Base-by-base conservation (phyloP, 208 protist species). In the Wallacemonas collosoma region DNA sequence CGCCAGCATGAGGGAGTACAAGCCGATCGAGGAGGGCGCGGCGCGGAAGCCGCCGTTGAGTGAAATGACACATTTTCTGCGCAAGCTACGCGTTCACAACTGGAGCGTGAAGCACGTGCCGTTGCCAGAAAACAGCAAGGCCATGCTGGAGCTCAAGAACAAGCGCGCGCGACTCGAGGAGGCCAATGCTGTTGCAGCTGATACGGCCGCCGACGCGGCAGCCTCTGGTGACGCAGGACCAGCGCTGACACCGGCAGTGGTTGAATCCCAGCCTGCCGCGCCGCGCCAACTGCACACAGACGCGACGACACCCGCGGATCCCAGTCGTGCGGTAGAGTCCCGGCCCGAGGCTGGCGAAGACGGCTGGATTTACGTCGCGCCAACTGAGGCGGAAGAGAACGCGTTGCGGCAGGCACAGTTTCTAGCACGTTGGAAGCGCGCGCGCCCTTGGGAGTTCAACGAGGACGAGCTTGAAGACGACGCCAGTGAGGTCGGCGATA, bases 11-110 rank as follows among this genome's bases (percentile, higher is more conserved):
- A 90, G 87, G 57, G 86, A 92, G 63, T 90, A 87, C 78, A 76
- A 71, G 39, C 79, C 85, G 3, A 9, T 54, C 38, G 63, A 63
- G 9, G 56, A 50, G 2, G 51, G 68, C 72, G 2, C 74, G 65
- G 26, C 65, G 12, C 50, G 12, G 51, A 68, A 53, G 53, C 55
- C 64, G 40, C n/a, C 47, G 57, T 81, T 61, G 36, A 83, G 82
- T 35, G 86, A 91, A 35, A 95, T 95, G 90, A 93, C 90, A 6
- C 15, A 73, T 1, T 95, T 95, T 74, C 56, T 95, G 75, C 86
- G 90, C 5, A 71, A 82, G 38, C 69, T 95, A 53, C 85, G 88
- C 4, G 85, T 95, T 45, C 88, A 95, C 55, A 95, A 95, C 75
- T 95, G 91, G 88, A 72, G 66, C 39, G 73, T 93, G 61, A 77